Percentiles rank a stretch among this genome's conserved stretches.
Conservation (phyloP, 208 protist genomes). For the Acanthamoeba culbertsoni region DNA sequence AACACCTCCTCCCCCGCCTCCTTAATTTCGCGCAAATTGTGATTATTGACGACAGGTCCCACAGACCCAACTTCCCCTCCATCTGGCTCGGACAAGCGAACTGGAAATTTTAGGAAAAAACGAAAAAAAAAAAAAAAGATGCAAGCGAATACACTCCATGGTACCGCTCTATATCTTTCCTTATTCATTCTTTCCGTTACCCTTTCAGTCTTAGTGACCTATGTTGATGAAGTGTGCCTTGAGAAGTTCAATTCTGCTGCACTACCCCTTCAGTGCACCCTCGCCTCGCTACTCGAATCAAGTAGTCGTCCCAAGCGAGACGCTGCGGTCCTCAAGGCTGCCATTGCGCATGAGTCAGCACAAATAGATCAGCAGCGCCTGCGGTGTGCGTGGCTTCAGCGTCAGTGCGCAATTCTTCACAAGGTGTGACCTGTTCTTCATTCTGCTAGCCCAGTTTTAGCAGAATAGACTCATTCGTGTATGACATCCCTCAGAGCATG, state of each 20-base stretch:
- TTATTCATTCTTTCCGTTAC: too few species aligned
- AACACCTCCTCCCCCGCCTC: background rate
- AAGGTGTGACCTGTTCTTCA: background rate
- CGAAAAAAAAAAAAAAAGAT: too few species aligned
- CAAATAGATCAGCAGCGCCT: background rate
- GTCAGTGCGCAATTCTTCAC: background rate
- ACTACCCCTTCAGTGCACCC: background rate
- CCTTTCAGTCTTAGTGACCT: too few species aligned
- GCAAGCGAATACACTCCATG: too few species aligned
- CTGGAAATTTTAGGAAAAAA: too few species aligned
- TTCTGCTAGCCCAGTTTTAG: background rate
- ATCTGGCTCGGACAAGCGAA: too few species aligned
- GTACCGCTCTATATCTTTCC: too few species aligned
- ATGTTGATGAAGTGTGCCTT: too few species aligned
- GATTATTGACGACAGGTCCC: too few species aligned
- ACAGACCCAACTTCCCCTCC: too few species aligned
- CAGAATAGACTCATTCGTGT: background rate
- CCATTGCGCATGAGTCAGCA: background rate
- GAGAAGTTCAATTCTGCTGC: too few species aligned
- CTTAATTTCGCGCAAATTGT: too few species aligned
- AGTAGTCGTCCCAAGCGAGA: background rate
- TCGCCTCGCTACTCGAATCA: background rate
- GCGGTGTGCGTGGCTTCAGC: constrained; percentile 2
- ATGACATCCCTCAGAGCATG: background rate
- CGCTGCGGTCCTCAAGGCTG: background rate